These are phyloP conservation scores for Chloris gayana DNA, from an alignment of 176 grass and related monocot species.

Conservation along the genomic window DNA sequence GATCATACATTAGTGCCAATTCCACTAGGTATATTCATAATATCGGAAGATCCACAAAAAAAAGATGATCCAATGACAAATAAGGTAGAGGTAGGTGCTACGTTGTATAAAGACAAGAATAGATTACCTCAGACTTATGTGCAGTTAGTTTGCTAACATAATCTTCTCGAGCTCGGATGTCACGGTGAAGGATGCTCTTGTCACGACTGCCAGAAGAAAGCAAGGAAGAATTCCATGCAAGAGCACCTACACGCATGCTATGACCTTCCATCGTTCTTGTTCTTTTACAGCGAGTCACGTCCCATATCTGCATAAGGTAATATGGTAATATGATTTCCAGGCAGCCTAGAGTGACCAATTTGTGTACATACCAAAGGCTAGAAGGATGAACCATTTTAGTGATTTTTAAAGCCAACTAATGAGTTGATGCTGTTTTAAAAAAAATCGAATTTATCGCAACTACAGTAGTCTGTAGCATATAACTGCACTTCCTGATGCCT, in stretches of 20 bases:
- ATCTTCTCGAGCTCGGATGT: constrained; percentile 87
- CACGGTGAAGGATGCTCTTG: constrained; percentile 80
- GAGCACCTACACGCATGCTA: constrained; percentile 82
- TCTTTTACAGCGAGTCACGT: constrained; percentile 73
- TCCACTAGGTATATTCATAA: background rate
- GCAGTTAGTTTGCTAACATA: constrained; percentile 89
- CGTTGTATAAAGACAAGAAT: background rate
- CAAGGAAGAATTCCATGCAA: constrained; percentile 92
- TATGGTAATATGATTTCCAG: constrained; percentile 23
- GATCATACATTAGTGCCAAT: background rate
- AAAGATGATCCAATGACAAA: background rate
- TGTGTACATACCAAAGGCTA: background rate
- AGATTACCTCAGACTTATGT: constrained; percentile 93
- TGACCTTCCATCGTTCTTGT: constrained; percentile 87
- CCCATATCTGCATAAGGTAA: constrained; percentile 79
- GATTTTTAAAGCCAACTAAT: no score
- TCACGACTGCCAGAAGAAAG: constrained; percentile 96
- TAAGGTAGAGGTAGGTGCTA: background rate
- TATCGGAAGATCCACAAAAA: background rate
- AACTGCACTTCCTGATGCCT: background rate
- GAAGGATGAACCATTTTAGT: background rate
- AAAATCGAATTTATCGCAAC: no score
- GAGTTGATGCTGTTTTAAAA: no score
- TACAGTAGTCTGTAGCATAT: background rate
- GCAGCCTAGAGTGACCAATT: background rate